A percentile compares a stretch with the other conserved stretches of the same genome.
Conservation (phyloP, 352 stramenopile genomes). For the Chrysophaeum taylorii region DNA sequence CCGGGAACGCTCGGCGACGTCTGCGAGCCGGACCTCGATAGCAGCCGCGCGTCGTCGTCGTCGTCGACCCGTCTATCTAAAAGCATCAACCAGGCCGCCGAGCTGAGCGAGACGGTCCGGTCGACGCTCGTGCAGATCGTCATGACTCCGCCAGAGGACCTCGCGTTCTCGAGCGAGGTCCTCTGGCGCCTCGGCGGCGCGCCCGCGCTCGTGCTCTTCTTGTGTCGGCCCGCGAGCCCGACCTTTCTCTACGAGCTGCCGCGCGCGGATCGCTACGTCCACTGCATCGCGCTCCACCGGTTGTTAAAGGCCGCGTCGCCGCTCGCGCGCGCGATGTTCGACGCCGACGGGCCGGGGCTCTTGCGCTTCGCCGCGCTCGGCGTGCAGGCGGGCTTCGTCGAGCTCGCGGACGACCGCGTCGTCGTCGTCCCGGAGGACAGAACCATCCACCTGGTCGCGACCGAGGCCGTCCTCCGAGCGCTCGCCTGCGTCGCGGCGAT, state of each 20-base stretch:
- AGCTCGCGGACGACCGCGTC: not conserved
- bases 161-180: not conserved
- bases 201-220: slow-evolving; percentile 24
- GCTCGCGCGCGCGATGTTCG: not conserved
- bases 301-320: not conserved
- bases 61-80: too few species aligned
- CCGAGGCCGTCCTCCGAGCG: not conserved
- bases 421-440: not conserved
- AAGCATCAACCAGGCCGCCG: too few species aligned
- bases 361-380: not conserved
- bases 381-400: slow-evolving; percentile 1
- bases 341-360: not conserved
- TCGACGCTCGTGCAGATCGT: too few species aligned
- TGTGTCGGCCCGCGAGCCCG: not conserved
- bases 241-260: not conserved
- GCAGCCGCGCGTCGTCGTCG: too few species aligned
- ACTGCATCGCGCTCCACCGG: slow-evolving; percentile 9
- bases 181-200: slow-evolving; percentile 25
- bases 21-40: not conserved
- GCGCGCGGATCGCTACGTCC: not conserved
- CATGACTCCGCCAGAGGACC: too few species aligned
- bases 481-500: not conserved
- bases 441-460: not conserved
- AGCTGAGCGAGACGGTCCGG: too few species aligned
- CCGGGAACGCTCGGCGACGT: not conserved